Percentiles rank a stretch among this genome's conserved stretches.
phyloP scores from a whole-genome alignment of 495 filamentous ascomycete species.

The Hypoxylon trugodes region DNA sequence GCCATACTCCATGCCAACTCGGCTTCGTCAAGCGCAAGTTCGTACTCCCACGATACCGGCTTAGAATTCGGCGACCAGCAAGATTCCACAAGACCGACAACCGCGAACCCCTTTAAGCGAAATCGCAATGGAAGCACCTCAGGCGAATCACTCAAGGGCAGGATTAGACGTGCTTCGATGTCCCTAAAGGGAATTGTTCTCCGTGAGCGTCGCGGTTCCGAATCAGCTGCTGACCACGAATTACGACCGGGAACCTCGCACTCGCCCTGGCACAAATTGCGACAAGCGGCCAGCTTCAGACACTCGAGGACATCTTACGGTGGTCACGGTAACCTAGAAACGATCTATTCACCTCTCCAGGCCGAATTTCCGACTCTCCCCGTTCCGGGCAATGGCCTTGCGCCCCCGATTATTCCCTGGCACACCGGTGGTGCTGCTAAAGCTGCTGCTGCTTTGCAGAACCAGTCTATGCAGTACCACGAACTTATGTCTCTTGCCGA shows the following conservation, averaged over 20 bases:
- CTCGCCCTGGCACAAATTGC: constrained; percentile 56
- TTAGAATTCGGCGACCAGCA: constrained; percentile 34
- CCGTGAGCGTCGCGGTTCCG: constrained; percentile 57
- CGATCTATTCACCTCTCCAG: constrained; percentile 43
- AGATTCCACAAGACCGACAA: constrained; percentile 20
- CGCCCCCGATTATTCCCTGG: constrained; percentile 62
- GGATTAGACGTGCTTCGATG: constrained; percentile 59
- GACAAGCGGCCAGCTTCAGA: constrained; percentile 59
- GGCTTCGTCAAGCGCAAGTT: constrained; percentile 34
- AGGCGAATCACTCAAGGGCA: constrained; percentile 49
- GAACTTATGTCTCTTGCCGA: constrained; percentile 45
- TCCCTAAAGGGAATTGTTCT: constrained; percentile 58
- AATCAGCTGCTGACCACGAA: constrained; percentile 43
- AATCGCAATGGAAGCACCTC: constrained; percentile 48
- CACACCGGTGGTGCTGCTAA: constrained; percentile 73
- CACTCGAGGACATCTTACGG: constrained; percentile 52
- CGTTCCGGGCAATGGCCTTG: constrained; percentile 57
- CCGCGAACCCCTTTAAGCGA: constrained; percentile 30
- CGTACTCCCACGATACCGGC: constrained; percentile 39
- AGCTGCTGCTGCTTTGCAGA: constrained; percentile 72
- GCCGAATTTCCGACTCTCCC: constrained; percentile 52
- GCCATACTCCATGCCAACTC: constrained; percentile 28
- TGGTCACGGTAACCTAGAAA: constrained; percentile 43
- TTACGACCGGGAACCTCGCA: constrained; percentile 57
- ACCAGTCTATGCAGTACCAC: constrained; percentile 56